phyloP scores from a whole-genome alignment of 441 rosid genomes.

The Populus tomentosa region DNA sequence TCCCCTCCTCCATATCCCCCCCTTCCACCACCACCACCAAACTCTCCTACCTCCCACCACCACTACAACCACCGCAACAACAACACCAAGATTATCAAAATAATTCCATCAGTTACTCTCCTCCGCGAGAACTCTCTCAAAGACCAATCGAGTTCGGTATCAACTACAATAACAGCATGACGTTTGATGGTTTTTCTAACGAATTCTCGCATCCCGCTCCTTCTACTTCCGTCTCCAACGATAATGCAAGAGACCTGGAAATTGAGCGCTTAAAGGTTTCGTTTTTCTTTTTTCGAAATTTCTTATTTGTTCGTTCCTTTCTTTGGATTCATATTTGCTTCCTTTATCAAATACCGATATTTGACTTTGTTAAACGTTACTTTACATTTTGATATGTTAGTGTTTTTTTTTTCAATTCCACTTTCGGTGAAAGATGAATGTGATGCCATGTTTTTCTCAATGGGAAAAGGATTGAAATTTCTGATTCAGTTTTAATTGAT shows the following conservation, averaged over 20 bases:
- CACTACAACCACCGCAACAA: not conserved
- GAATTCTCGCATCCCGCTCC: conserved; percentile 11
- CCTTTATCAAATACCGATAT: not conserved
- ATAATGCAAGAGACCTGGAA: conserved; percentile 42
- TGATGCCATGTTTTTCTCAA: not conserved
- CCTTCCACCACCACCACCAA: not conserved
- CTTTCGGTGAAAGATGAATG: not conserved
- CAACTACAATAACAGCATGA: not conserved
- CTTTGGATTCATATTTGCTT: not conserved
- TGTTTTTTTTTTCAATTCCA: too few species aligned
- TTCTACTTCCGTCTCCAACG: conserved; percentile 9
- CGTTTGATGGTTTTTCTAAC: not conserved
- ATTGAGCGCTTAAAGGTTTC: conserved; percentile 60
- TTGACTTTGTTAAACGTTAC: not conserved
- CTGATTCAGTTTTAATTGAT: conserved; percentile 13
- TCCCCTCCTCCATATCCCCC: conserved; percentile 1
- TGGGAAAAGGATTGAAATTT: not conserved
- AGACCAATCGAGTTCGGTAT: conserved; percentile 20
- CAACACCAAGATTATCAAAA: conserved; percentile 10
- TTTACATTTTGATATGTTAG: too few species aligned
- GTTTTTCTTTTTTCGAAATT: not conserved
- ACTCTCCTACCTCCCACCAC: conserved; percentile 9
- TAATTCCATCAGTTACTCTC: conserved; percentile 45
- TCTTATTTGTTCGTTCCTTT: not conserved
- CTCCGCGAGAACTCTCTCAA: conserved; percentile 78